A percentile compares a stretch with the other conserved stretches of the same genome.
Evolutionary conservation across 1,284 basidiomycete species (phyloP).

Genomic region (Tetrapyrgos nigripes): DNA sequence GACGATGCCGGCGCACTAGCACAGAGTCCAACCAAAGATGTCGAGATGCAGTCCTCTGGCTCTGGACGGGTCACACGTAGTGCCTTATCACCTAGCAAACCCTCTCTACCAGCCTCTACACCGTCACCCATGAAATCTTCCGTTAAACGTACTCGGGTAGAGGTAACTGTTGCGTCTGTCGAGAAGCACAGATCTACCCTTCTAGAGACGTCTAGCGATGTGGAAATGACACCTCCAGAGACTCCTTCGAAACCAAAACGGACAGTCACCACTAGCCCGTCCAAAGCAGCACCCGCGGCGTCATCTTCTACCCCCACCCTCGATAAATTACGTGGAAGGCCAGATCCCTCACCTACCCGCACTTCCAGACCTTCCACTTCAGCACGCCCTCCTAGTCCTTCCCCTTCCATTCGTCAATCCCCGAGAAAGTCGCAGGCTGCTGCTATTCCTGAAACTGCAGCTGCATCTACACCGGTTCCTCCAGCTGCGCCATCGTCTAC

Average conservation of each 20-base stretch:
- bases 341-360: background rate
- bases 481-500: too few relatives aligned
- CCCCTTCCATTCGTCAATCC: background rate
- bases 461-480: too few relatives aligned
- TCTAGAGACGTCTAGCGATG: slow-evolving; percentile 6
- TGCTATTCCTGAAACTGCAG: background rate
- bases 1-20: background rate
- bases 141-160: background rate
- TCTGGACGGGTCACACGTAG: background rate
- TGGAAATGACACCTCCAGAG: slow-evolving; percentile 7
- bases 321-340: background rate
- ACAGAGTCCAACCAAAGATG: background rate
- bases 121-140: background rate
- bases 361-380: background rate
- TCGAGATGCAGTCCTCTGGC: background rate
- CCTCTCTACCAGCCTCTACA: background rate
- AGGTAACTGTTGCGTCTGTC: background rate
- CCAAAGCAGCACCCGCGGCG: background rate
- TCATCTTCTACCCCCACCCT: background rate
- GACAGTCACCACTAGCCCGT: background rate
- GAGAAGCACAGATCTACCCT: background rate
- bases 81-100: background rate
- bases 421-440: background rate
- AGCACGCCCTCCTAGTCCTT: background rate
- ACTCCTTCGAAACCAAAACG: slow-evolving; percentile 1